Evolutionary conservation across 2,329 filamentous ascomycete species (phyloP), one percentile per base, ranked within the genome.

Genomic region (Teratosphaeria nubilosa): DNA sequence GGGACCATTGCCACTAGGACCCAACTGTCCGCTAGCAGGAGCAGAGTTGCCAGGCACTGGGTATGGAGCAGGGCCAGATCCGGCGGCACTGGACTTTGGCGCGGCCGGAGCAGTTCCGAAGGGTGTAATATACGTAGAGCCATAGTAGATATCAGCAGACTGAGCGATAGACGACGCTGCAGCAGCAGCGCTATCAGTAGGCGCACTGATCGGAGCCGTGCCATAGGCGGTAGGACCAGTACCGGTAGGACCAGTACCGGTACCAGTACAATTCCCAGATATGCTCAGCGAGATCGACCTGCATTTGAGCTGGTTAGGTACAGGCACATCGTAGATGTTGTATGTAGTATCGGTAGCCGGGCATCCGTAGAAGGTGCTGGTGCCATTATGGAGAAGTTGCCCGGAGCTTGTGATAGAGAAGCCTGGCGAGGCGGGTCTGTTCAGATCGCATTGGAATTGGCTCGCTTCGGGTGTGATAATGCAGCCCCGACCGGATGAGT

Each of bases 371-470:
- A 86, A 87, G 30, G 72, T 71, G 3, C 74, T 69, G 64, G 68
- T 64, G 27, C 83, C 82, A 57, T 80, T 72, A 27, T 78, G 78
- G 51, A 52, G n/a, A 5, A 61, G 71, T 75, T 56, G 45, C 16
- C 55, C 55, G 20, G 22, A 51, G 25, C 30, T 34, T 5, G 25
- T 24, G 58, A 86, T 76, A 6, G 75, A 73, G 70, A 86, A 87
- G 27, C 83, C 84, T 31, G 75, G 66, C 27, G 74, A 77, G 9
- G 81, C 77, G 14, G 65, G 62, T 20, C 78, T 79, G 45, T 80
- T 79, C 27, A 66, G 62, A 62, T 87, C 84, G 64, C 85, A 86
- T 67, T 86, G 83, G 59, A 83, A 80, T 54, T 85, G 80, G 32
- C 76, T 78, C 0, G 82, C 83, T 0, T 80, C 77, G 50, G 78